Conservation (phyloP, 768 basidiomycete genomes). For the Mycena rosella region DNA sequence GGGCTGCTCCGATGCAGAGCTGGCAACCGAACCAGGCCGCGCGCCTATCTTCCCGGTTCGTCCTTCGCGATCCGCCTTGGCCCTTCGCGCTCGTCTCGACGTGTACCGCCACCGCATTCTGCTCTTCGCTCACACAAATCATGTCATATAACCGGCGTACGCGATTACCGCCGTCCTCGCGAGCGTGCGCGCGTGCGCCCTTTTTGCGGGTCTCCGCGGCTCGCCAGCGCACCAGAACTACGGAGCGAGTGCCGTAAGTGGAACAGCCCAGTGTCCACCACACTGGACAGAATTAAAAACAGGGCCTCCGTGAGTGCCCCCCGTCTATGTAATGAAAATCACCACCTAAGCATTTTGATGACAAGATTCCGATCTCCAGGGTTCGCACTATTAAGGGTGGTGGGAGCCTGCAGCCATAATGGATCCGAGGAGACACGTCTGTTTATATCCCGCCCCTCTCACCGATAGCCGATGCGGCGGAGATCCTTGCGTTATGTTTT, state of each 20-base stretch:
- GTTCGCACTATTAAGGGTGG: background rate
- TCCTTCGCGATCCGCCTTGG: too few relatives aligned
- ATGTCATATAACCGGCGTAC: background rate
- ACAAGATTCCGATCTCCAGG: constrained; percentile 23
- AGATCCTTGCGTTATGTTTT: constrained; percentile 12
- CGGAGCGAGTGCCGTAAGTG: constrained; percentile 18
- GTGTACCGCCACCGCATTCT: constrained; percentile 28
- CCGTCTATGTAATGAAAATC: constrained; percentile 27
- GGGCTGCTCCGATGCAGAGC: background rate
- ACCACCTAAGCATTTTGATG: constrained; percentile 19
- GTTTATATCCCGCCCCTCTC: constrained; percentile 7
- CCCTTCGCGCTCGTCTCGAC: background rate
- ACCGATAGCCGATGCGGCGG: constrained; percentile 10
- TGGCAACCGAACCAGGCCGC: constrained; percentile 9
- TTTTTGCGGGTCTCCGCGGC: background rate
- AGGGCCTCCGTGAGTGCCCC: background rate
- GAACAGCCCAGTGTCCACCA: too few relatives aligned
- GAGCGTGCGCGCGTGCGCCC: too few relatives aligned
- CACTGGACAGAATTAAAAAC: background rate
- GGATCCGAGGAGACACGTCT: constrained; percentile 16
- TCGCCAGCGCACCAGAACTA: constrained; percentile 4
- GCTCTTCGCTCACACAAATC: constrained; percentile 9
- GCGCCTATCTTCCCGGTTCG: background rate
- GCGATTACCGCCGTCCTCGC: too few relatives aligned
- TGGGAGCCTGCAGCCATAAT: background rate